Percentiles rank a stretch among this genome's conserved stretches.
phyloP scores from a whole-genome alignment of 257 asterid species.

The Jasminum sambac region DNA sequence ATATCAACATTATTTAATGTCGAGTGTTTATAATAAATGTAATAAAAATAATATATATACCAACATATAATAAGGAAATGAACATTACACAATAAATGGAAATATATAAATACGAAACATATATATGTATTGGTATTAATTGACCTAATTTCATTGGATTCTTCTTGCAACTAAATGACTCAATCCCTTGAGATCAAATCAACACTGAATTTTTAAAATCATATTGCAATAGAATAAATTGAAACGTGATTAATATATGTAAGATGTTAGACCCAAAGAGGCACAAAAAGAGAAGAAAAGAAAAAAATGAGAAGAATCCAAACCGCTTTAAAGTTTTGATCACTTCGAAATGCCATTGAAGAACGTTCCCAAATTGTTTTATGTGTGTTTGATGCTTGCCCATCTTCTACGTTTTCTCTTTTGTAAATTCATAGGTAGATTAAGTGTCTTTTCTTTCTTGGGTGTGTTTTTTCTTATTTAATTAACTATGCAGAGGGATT shows the following conservation, averaged over 20 bases:
- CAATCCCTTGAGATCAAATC: background rate
- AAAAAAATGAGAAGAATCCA: conserved; percentile 35
- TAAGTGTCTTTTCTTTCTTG: background rate
- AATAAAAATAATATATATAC: no score
- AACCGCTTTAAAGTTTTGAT: conserved; percentile 35
- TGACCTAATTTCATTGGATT: conserved; percentile 8
- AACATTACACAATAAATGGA: no score
- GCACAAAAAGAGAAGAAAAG: conserved; percentile 21
- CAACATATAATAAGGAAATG: no score
- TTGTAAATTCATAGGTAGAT: conserved; percentile 19
- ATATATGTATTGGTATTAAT: no score
- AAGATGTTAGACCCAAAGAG: conserved; percentile 25
- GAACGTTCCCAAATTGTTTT: conserved; percentile 30
- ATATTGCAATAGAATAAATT: conserved; percentile 13
- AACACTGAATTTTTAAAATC: background rate
- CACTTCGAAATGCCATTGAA: conserved; percentile 36
- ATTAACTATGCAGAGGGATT: conserved; percentile 21
- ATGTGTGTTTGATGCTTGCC: conserved; percentile 32
- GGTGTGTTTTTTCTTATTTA: conserved; percentile 24
- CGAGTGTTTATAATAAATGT: no score
- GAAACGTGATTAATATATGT: conserved; percentile 8
- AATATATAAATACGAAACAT: no score
- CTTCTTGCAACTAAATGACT: conserved; percentile 1
- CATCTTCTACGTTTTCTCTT: conserved; percentile 43
- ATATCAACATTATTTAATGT: no score